Evolutionary conservation across 2,329 filamentous ascomycete genomes (phyloP), one percentile per base, ranked within the genome.

Genomic region (Fusarium sp.): DNA sequence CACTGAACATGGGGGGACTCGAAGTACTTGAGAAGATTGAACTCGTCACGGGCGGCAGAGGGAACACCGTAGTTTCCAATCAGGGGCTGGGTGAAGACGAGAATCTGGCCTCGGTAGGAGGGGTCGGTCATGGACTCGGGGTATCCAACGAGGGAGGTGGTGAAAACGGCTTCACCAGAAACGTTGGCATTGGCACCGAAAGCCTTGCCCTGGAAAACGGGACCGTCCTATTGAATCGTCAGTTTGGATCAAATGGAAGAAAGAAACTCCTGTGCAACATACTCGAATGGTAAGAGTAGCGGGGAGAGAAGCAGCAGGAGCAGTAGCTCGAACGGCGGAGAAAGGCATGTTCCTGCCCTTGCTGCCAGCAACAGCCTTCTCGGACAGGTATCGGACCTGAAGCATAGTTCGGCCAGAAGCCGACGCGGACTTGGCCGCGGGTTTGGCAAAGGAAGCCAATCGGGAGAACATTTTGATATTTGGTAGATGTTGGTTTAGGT

Each of bases 1-100:
- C 95, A 97, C 85, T 99, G 96, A 73, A 99, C 94, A 83, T 98
- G 94, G 56, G 96, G 96, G 29, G 94, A 98, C 84, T 99, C 96
- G 77, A 99, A 99, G 86, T 98, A 97, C 84, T 96, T 96, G 80
- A 98, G 87, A 64, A 99, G 89, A 76, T 96, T 96, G 81, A 90
- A 93, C 81, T 94, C 85, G 81, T 99, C 96, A 71, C 94, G 91
- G 77, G 90, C 88, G 70, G 87, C 90, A 32, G 94, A 97, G 18
- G 96, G 96, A 20, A 99, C 95, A 76, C 96, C 96, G 80, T 99
- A 99, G 88, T 99, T 99, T 79, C 96, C 96, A 78, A 99, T 98
- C 74, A 99, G 85, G 37, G 96, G 96, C 81, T 98, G 94, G 73
- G 96, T 99, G 86, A 98, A 98, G 82, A 98, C 95, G 75, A 99